phyloP scores from a whole-genome alignment of 495 filamentous ascomycete species.

The Aspergillus ellipticus region DNA sequence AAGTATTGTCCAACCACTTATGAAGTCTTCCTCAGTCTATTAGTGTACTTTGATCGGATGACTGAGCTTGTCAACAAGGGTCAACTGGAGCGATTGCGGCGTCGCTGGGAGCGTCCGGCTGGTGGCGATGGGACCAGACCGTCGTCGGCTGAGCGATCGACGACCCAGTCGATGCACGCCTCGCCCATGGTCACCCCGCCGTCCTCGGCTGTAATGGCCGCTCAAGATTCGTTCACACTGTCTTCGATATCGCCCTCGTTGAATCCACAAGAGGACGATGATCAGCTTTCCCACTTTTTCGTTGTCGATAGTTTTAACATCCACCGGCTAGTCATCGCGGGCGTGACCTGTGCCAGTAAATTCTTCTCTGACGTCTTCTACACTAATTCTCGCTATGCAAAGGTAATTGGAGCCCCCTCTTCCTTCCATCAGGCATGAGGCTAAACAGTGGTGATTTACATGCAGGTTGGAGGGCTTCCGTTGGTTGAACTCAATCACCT shows the following conservation, averaged over 20 bases:
- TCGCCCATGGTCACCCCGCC: slow-evolving; percentile 38
- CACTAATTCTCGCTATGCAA: slow-evolving; percentile 98
- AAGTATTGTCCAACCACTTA: slow-evolving; percentile 99
- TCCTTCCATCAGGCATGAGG: slow-evolving; percentile 4
- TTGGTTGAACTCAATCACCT: slow-evolving; percentile 95
- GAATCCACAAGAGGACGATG: slow-evolving; percentile 47
- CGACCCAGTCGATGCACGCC: slow-evolving; percentile 16
- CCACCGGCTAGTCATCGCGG: slow-evolving; percentile 92
- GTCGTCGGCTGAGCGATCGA: slow-evolving; percentile 13
- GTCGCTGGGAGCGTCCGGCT: slow-evolving; percentile 20
- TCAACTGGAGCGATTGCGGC: slow-evolving; percentile 47
- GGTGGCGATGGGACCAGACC: slow-evolving; percentile 10
- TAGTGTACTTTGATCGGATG: slow-evolving; percentile 99
- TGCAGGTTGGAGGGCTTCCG: slow-evolving; percentile 91
- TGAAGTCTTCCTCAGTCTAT: slow-evolving; percentile 90
- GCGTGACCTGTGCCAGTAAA: slow-evolving; percentile 97
- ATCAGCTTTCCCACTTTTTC: slow-evolving; percentile 75
- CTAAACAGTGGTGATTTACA: slow-evolving; percentile 3
- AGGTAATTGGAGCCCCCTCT: slow-evolving; percentile 52
- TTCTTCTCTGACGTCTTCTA: slow-evolving; percentile 99
- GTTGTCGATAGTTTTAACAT: slow-evolving; percentile 99
- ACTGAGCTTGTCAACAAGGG: slow-evolving; percentile 88
- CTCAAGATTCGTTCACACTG: slow-evolving; percentile 32
- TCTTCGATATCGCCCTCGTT: slow-evolving; percentile 33
- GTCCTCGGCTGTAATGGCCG: slow-evolving; percentile 28